Evolutionary conservation across 2,329 filamentous ascomycete species (phyloP).

Genomic region (Aspergillus pseudotamarii): DNA sequence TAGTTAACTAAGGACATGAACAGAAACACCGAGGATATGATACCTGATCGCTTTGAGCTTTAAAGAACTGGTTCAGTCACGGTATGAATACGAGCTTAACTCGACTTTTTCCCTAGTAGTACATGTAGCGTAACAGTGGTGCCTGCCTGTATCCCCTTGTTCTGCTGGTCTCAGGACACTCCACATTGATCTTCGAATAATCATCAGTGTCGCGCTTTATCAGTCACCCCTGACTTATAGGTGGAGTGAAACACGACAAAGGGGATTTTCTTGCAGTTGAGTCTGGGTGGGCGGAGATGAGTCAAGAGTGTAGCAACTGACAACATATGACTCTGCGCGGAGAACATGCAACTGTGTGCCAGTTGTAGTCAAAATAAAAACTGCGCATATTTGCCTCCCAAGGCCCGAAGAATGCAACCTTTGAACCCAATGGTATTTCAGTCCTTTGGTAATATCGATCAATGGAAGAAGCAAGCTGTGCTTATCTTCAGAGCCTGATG

Average conservation of each 20-base stretch:
- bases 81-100: neutral
- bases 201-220: conserved; percentile 5
- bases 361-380: neutral
- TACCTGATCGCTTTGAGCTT: neutral
- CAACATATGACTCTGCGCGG: neutral
- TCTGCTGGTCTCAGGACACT: conserved; percentile 6
- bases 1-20: neutral
- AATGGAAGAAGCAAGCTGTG: neutral
- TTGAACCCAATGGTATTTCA: neutral
- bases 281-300: neutral
- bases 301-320: neutral
- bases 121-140: conserved; percentile 18
- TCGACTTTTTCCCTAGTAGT: neutral
- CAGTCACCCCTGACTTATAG: conserved; percentile 1
- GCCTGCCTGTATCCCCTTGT: conserved; percentile 17
- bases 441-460: neutral
- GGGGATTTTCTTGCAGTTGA: conserved; percentile 6
- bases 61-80: neutral
- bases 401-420: neutral
- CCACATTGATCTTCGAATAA: neutral
- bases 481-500: neutral
- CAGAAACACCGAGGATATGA: neutral
- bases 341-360: neutral
- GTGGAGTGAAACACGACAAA: neutral
- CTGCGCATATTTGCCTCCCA: neutral